Conservation (phyloP, 495 filamentous ascomycete species). For the Penicillium argentinense region DNA sequence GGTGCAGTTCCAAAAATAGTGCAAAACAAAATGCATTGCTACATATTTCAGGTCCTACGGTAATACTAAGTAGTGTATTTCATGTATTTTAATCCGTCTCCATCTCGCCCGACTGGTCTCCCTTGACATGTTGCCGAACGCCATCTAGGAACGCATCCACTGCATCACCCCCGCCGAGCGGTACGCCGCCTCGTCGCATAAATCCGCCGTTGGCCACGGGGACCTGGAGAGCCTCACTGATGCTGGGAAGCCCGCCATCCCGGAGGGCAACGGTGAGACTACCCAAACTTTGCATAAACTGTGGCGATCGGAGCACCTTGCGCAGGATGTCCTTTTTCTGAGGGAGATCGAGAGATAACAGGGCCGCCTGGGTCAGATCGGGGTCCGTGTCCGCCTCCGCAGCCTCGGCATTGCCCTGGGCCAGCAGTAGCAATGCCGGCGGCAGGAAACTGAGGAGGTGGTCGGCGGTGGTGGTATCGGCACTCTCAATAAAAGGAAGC, state of each 20-base stretch:
- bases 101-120: constrained; percentile 41
- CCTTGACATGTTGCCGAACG: constrained; percentile 70
- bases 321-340: constrained; percentile 82
- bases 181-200: constrained; percentile 67
- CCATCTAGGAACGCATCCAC: constrained; percentile 89
- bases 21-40: constrained; percentile 3
- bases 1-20: constrained; percentile 26
- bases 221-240: constrained; percentile 82
- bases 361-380: constrained; percentile 65
- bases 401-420: constrained; percentile 61
- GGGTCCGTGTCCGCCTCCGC: constrained; percentile 62
- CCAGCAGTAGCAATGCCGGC: constrained; percentile 66
- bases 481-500: constrained; percentile 69
- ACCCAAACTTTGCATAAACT: constrained; percentile 82
- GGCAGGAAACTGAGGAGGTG: constrained; percentile 76
- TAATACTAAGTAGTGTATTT: no score
- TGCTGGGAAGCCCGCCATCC: constrained; percentile 88
- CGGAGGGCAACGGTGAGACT: constrained; percentile 84
- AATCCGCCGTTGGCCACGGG: constrained; percentile 79
- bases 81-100: constrained; percentile 43
- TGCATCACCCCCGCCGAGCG: constrained; percentile 84
- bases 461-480: constrained; percentile 64
- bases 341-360: constrained; percentile 66
- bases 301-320: constrained; percentile 84
- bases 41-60: no score